Base-by-base conservation (phyloP, 441 rosid genomes). In the Melastoma candidum region DNA sequence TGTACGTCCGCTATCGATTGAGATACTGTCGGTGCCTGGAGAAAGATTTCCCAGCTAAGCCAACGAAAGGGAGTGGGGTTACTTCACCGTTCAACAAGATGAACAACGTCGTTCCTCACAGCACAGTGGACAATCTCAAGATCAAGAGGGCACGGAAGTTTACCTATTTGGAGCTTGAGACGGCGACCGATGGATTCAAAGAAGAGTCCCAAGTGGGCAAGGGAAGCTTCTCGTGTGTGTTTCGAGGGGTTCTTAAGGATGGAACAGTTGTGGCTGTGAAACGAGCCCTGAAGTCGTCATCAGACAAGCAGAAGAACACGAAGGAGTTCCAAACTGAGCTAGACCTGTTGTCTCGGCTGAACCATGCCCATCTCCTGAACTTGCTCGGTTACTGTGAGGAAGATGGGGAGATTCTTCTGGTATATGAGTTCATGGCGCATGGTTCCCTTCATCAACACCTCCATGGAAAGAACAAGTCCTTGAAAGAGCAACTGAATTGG, bases 161-260 rank as follows among this genome's bases (percentile, higher is more conserved):
- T 74, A 63, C 76, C 44, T 92, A 85, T 11, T 83, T 82, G 58
- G 98, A 92, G 52, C 98, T 92, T 6, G 81, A 75, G 59, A 81
- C 71, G 64, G 95, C 98, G 0, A 87, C 98, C 0, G 53, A 69
- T 13, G 86, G 96, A 24, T 88, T 92, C 70, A 84, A 77, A 67
- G 97, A 92, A 65, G 98, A 92, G 51, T 85, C 98, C 2, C 57
- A 82, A 32, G 98, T 84, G 22, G 98, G 98, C 46, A 85, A 76
- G 63, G 98, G 98, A 26, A 92, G 98, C 58, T 92, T 92, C 74
- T 92, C 98, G 1, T 84, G 95, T 61, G 98, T 92, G 36, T 88
- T 88, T 60, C 84, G 83, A 70, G 98, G 98, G 2, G 70, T 88
- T 14, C 46, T 92, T 67, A 85, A 77, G 71, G 76, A 86, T 63